These are phyloP conservation scores for Cercis canadensis DNA, from an alignment of 306 rosid species.

Conservation along the genomic window DNA sequence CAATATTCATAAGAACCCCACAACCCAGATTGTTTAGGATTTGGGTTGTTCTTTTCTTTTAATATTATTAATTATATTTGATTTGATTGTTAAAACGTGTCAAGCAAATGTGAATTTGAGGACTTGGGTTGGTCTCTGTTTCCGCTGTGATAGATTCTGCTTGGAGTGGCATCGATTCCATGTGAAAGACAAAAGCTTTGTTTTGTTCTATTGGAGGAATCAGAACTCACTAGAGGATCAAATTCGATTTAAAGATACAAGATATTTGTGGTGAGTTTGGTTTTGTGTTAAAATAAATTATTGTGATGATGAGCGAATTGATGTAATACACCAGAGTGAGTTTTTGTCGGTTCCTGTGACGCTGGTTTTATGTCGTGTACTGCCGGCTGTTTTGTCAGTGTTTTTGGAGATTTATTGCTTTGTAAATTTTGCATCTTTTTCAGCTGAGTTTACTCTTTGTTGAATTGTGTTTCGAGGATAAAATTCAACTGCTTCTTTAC, in stretches of 20 bases:
- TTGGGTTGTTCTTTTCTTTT: constrained; percentile 9
- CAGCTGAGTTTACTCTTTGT: too few relatives aligned
- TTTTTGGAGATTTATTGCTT: constrained; percentile 12
- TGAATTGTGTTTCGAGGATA: too few relatives aligned
- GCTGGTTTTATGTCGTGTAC: constrained; percentile 45
- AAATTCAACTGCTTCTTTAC: constrained; percentile 1
- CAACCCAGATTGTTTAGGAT: constrained; percentile 6
- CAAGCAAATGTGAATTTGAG: constrained; percentile 19
- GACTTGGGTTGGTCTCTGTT: constrained; percentile 31
- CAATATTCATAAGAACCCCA: constrained; percentile 17
- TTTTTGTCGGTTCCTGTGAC: constrained; percentile 41
- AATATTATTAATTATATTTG: not conserved
- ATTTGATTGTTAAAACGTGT: not conserved
- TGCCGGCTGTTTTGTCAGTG: constrained; percentile 40
- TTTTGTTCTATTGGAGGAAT: constrained; percentile 9
- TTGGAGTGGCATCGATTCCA: constrained; percentile 31
- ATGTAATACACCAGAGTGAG: constrained; percentile 25
- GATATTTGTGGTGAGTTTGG: constrained; percentile 56
- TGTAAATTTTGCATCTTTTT: not conserved
- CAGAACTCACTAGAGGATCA: not conserved
- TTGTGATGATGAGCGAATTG: constrained; percentile 21
- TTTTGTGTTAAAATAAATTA: constrained; percentile 21
- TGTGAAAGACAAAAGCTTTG: constrained; percentile 34
- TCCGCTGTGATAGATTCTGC: constrained; percentile 12
- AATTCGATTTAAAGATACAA: constrained; percentile 9